Evolutionary conservation across 257 asterid genomes (phyloP).

Genomic region (Solanum dulcamara): DNA sequence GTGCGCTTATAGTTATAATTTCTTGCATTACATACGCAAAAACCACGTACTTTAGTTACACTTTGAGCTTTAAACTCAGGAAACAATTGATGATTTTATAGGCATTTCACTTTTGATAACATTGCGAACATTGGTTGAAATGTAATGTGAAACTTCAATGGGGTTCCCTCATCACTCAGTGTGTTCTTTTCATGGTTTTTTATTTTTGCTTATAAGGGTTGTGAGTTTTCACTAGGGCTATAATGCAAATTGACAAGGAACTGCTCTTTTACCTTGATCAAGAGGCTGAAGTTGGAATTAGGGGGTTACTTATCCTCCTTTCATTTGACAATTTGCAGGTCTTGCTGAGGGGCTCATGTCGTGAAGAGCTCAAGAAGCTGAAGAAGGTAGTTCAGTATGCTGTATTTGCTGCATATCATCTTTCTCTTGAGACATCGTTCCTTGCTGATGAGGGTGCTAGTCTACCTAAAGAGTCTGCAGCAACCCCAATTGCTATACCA

Average conservation of each 20-base stretch:
- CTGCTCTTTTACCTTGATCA: background rate
- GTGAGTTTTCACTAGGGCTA: background rate
- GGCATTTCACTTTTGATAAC: background rate
- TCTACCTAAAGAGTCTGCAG: constrained; percentile 40
- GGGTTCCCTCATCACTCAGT: background rate
- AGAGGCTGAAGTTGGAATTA: background rate
- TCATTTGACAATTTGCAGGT: constrained; percentile 37
- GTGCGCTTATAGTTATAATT: background rate
- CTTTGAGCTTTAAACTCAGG: background rate
- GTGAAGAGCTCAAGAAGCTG: constrained; percentile 75
- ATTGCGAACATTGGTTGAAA: background rate
- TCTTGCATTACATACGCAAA: background rate
- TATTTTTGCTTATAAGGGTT: background rate
- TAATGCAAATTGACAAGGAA: background rate
- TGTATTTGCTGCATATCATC: constrained; percentile 91
- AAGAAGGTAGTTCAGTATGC: constrained; percentile 72
- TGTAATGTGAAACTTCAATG: background rate
- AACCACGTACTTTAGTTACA: background rate
- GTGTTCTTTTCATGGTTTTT: background rate
- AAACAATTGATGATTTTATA: background rate
- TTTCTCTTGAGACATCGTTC: constrained; percentile 80
- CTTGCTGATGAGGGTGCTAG: constrained; percentile 95
- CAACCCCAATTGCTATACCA: constrained; percentile 14
- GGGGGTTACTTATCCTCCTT: background rate
- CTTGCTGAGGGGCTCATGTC: constrained; percentile 65